Evolutionary conservation across 1,284 basidiomycete genomes (phyloP).

Genomic region (Sporisorium sorghi): DNA sequence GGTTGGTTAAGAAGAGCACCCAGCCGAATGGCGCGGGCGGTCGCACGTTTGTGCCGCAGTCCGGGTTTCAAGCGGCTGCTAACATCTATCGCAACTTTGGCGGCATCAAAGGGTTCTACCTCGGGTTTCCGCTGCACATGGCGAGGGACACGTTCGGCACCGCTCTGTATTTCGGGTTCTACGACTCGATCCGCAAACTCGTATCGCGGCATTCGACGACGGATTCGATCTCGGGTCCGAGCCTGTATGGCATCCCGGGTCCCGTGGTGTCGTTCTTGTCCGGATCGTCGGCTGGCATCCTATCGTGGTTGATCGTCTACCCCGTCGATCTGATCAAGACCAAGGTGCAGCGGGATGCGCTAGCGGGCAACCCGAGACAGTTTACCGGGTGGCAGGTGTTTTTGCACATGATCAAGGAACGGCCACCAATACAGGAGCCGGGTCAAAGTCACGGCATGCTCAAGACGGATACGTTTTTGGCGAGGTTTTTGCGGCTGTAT

Average conservation of each 20-base stretch:
- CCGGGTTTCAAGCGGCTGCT: conserved; percentile 61
- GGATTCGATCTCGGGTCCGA: conserved; percentile 27
- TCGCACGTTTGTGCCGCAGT: conserved; percentile 54
- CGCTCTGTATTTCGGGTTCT: conserved; percentile 67
- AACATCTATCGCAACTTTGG: conserved; percentile 65
- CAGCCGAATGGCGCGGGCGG: background rate
- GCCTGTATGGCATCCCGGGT: conserved; percentile 55
- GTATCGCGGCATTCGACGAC: conserved; percentile 48
- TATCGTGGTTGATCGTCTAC: conserved; percentile 66
- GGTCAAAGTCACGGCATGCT: conserved; percentile 8
- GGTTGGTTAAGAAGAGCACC: conserved; percentile 63
- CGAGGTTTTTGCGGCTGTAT: conserved; percentile 63
- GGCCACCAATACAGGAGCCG: conserved; percentile 74
- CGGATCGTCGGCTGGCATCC: conserved; percentile 64
- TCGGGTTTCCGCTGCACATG: conserved; percentile 65
- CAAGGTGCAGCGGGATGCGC: conserved; percentile 86
- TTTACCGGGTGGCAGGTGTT: conserved; percentile 78
- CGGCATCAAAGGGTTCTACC: conserved; percentile 66
- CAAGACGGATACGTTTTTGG: conserved; percentile 74
- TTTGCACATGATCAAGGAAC: conserved; percentile 79
- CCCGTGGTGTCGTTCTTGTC: conserved; percentile 66
- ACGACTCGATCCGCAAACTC: conserved; percentile 62
- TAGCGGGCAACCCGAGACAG: conserved; percentile 79
- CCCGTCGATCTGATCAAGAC: conserved; percentile 82
- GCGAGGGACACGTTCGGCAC: conserved; percentile 60